phyloP scores from a whole-genome alignment of 83 land plant species.

The Thuja plicata region DNA sequence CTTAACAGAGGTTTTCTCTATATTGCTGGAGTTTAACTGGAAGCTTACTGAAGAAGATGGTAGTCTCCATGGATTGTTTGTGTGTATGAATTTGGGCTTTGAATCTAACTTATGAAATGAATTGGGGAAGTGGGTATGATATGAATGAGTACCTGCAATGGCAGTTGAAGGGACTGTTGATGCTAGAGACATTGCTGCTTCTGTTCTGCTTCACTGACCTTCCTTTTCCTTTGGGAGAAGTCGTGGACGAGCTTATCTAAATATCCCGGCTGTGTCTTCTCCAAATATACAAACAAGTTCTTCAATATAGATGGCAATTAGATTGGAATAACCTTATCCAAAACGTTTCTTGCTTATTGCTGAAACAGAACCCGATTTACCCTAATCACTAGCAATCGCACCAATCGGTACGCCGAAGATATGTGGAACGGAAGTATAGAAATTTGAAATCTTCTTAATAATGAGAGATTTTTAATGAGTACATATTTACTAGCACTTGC shows the following conservation, averaged over 20 bases:
- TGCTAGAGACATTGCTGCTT: constrained; percentile 9
- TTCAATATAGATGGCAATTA: too few relatives aligned
- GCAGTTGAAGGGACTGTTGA: constrained; percentile 17
- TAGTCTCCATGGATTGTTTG: not conserved
- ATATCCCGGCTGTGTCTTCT: not conserved
- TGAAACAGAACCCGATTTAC: too few relatives aligned
- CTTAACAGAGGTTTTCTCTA: not conserved
- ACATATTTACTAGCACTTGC: too few relatives aligned
- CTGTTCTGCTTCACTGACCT: not conserved
- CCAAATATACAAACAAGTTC: not conserved
- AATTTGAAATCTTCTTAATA: too few relatives aligned
- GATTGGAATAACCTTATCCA: too few relatives aligned
- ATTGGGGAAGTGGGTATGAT: constrained; percentile 1
- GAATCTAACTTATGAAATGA: not conserved
- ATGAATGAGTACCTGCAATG: constrained; percentile 12
- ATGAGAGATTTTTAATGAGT: too few relatives aligned
- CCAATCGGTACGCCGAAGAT: too few relatives aligned
- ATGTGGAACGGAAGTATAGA: too few relatives aligned
- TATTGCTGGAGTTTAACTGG: not conserved
- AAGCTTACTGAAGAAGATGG: not conserved
- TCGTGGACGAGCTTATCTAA: not conserved
- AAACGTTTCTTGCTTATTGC: too few relatives aligned
- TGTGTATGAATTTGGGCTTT: not conserved
- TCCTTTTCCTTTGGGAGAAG: not conserved
- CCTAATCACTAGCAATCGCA: too few relatives aligned